Conservation (phyloP, 495 filamentous ascomycete species). For the Penicillium silybi region DNA sequence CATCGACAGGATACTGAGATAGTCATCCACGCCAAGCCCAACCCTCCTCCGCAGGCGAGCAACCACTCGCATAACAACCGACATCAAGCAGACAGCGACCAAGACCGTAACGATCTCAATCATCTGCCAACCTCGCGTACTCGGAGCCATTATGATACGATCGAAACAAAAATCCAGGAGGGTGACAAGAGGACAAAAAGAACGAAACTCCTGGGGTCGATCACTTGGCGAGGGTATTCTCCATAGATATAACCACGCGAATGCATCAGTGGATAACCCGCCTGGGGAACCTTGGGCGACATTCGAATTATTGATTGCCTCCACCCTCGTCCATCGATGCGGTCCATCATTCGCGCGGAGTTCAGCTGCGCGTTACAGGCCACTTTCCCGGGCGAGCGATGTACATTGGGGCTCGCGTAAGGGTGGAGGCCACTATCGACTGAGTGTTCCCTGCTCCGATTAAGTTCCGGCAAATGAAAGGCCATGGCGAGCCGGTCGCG, state of each 20-base stretch:
- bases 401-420: not conserved
- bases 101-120: slow-evolving; percentile 36
- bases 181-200: slow-evolving; percentile 4
- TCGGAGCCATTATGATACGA: slow-evolving; percentile 25
- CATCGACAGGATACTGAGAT: slow-evolving; percentile 31
- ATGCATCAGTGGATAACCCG: not conserved
- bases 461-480: not conserved
- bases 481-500: not conserved
- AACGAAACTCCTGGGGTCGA: slow-evolving; percentile 11
- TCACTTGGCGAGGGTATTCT: slow-evolving; percentile 15
- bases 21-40: slow-evolving; percentile 39
- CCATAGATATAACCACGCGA: slow-evolving; percentile 12
- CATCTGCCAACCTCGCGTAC: slow-evolving; percentile 30
- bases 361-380: not conserved
- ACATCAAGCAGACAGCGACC: slow-evolving; percentile 32
- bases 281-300: not conserved
- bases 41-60: slow-evolving; percentile 38
- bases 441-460: not conserved
- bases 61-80: slow-evolving; percentile 35
- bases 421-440: slow-evolving; percentile 9
- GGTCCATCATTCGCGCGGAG: slow-evolving; percentile 1
- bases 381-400: not conserved
- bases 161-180: not conserved
- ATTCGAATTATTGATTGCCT: not conserved
- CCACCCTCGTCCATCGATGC: not conserved